phyloP scores from a whole-genome alignment of 257 asterid genomes.

The Solanum etuberosum region DNA sequence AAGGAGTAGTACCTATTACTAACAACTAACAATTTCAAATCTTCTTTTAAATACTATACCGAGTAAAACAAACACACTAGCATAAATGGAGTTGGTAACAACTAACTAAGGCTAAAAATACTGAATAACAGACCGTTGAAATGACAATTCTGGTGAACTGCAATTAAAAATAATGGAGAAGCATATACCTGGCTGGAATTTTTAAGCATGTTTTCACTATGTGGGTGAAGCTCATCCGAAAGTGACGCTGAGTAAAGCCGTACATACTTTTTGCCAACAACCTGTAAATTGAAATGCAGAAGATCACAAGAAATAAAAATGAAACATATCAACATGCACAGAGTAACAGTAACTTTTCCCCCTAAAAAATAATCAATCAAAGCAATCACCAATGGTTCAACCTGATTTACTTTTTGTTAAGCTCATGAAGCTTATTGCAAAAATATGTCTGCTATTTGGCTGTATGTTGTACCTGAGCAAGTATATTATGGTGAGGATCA shows the following conservation, averaged over 20 bases:
- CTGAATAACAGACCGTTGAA: background rate
- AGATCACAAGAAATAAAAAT: background rate
- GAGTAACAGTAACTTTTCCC: background rate
- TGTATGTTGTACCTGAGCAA: slow-evolving; percentile 64
- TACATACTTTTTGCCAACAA: slow-evolving; percentile 45
- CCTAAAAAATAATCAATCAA: background rate
- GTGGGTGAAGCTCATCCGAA: slow-evolving; percentile 50
- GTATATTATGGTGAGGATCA: slow-evolving; percentile 95
- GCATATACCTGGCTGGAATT: slow-evolving; percentile 87
- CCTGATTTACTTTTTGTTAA: background rate
- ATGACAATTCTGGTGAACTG: background rate
- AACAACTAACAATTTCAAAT: background rate
- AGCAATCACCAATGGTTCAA: background rate
- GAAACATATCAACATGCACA: background rate
- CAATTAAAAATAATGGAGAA: background rate
- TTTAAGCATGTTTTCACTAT: slow-evolving; percentile 63
- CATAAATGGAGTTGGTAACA: background rate
- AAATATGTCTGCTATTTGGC: background rate
- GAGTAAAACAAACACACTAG: background rate
- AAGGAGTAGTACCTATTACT: background rate
- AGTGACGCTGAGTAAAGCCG: slow-evolving; percentile 59
- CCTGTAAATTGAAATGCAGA: slow-evolving; percentile 14
- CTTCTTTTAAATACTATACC: background rate
- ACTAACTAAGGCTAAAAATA: background rate
- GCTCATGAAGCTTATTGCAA: background rate